These are phyloP conservation scores for grape (Vitis vinifera) DNA, from an alignment of 164 flowering plant species.

Conservation along the genomic window ASM3070453v1 NC_081816.1:6444501-6445000, in stretches of 20 bases:
- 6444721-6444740: neutral
- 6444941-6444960: neutral
- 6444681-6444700: conserved; percentile 1
- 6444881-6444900: too few relatives aligned
- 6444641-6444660: neutral
- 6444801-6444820: neutral
- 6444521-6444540: too few relatives aligned
- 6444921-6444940: too few relatives aligned
- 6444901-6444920: too few relatives aligned
- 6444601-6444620: neutral
- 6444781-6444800: neutral
- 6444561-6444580: too few relatives aligned
- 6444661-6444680: neutral
- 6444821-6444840: neutral
- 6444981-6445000: neutral
- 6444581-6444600: neutral
- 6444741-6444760: neutral
- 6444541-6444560: too few relatives aligned
- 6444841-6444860: too few relatives aligned
- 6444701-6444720: neutral
- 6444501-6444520: too few relatives aligned
- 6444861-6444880: too few relatives aligned
- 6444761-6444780: conserved; percentile 2
- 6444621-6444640: neutral
- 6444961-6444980: conserved; percentile 2